Percentiles rank a stretch among this genome's conserved stretches.
Conservation (phyloP, 2,329 filamentous ascomycete genomes). For the Claviceps paspali region DNA sequence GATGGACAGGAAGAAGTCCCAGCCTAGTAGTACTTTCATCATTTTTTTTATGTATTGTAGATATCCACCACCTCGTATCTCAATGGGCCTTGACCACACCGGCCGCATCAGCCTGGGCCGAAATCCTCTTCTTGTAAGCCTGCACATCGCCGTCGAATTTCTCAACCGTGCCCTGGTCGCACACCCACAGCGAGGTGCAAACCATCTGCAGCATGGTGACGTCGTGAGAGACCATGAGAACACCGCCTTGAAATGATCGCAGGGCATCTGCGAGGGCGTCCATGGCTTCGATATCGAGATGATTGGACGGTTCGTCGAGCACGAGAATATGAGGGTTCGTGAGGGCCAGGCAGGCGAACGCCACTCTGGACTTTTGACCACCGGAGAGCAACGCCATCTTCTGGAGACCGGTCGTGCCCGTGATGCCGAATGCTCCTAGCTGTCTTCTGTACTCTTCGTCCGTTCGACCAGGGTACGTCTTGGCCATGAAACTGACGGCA, state of each 20-base stretch:
- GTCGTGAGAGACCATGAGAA: slow-evolving; percentile 97
- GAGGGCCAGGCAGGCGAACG: slow-evolving; percentile 89
- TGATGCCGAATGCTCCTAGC: slow-evolving; percentile 78
- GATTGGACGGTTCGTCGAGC: slow-evolving; percentile 95
- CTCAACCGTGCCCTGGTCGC: slow-evolving; percentile 83
- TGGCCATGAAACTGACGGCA: slow-evolving; percentile 92
- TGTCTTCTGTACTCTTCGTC: slow-evolving; percentile 96
- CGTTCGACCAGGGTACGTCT: slow-evolving; percentile 73
- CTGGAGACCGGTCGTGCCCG: slow-evolving; percentile 89
- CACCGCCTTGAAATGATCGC: slow-evolving; percentile 77
- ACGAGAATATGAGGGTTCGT: slow-evolving; percentile 94
- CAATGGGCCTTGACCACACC: slow-evolving; percentile 64
- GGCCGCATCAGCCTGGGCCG: slow-evolving; percentile 70
- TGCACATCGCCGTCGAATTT: slow-evolving; percentile 93
- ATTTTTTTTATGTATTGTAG: neutral
- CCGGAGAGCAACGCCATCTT: slow-evolving; percentile 90
- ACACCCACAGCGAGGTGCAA: slow-evolving; percentile 91
- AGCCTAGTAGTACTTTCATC: no score
- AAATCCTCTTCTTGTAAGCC: slow-evolving; percentile 94
- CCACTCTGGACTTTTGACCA: slow-evolving; percentile 96
- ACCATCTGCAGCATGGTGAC: slow-evolving; percentile 97
- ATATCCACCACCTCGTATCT: no score
- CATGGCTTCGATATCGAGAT: slow-evolving; percentile 98
- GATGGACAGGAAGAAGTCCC: no score
- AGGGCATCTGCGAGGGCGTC: slow-evolving; percentile 80